Base-by-base conservation (phyloP, 2,329 filamentous ascomycete genomes). In the Trichothecium roseum region DNA sequence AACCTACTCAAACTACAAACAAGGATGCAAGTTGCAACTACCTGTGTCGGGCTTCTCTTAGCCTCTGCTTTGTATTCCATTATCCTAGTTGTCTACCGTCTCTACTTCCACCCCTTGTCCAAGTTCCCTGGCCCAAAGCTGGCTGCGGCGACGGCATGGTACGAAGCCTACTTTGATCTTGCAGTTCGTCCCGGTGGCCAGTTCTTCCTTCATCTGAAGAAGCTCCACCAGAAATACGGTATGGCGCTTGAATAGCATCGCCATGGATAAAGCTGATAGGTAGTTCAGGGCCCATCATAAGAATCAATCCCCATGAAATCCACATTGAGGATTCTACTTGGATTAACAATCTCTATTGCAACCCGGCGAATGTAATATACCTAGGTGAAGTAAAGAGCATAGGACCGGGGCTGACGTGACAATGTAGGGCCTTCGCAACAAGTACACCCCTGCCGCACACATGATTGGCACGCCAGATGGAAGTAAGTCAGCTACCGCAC, bases 101-200 rank as follows among this genome's bases (percentile, higher is more conserved):
- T 44, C 3, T 39, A 38, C 28, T 16, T 40, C 12, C 32, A 32
- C 22, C 41, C 39, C 5, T 28, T 45, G 12, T 27, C 41, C 9
- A 30, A 28, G 14, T 38, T 43, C 16, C 43, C 43, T 3, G 43
- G 41, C 2, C 41, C 43, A 2, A 41, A 40, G 27, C 18, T 45
- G 12, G 42, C 42, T 3, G 42, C 39, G 2, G 28, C 32, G 10
- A 38, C 37, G 4, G 5, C 10, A 6, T 32, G 18, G 18, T 36
- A 36, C 26, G 18, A 34, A n/a, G 18, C 22, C 8, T 38, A 38
- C 36, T 22, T 29, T 14, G 36, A 38, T 30, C 14, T 37, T 16
- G 5, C 17, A 9, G 31, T 34, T 5, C 10, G 13, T 13, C 32
- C 22, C 7, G 16, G 22, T 7, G 36, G 30, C 9, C 30, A 38